These are phyloP conservation scores for Glonium stellatum DNA, from an alignment of 495 filamentous ascomycete genomes.

Conservation along the genomic window DNA sequence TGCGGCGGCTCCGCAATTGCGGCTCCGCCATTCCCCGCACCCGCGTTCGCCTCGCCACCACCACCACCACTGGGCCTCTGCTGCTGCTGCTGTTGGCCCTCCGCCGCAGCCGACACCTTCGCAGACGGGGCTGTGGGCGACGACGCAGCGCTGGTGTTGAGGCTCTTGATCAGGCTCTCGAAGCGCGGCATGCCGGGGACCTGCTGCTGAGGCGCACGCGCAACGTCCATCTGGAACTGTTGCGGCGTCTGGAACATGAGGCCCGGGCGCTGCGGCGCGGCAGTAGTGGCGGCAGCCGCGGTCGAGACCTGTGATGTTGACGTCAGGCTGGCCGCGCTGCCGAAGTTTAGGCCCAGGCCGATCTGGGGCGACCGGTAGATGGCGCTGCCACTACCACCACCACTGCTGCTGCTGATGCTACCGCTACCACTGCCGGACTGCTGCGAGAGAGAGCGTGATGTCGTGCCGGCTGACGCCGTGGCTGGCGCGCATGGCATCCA, in stretches of 20 bases:
- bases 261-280: background rate
- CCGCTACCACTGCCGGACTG: too few species aligned
- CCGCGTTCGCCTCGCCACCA: too few species aligned
- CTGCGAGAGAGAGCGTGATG: conserved; percentile 2
- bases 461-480: background rate
- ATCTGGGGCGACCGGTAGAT: background rate
- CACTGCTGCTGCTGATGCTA: background rate
- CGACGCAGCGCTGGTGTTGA: background rate
- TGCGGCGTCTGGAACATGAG: background rate
- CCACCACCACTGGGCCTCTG: background rate
- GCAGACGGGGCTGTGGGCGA: background rate
- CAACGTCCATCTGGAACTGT: background rate
- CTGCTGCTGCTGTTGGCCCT: background rate
- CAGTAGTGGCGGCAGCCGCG: too few species aligned
- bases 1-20: conserved; percentile 7
- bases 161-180: background rate
- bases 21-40: background rate
- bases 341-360: background rate
- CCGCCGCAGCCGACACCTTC: background rate
- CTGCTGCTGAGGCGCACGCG: background rate
- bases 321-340: background rate
- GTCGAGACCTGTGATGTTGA: background rate
- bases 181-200: background rate
- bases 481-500: conserved; percentile 23
- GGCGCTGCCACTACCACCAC: too few species aligned